These are phyloP conservation scores for Tylopilus intermedius DNA, from an alignment of 768 basidiomycete species.

Conservation along the genomic window DNA sequence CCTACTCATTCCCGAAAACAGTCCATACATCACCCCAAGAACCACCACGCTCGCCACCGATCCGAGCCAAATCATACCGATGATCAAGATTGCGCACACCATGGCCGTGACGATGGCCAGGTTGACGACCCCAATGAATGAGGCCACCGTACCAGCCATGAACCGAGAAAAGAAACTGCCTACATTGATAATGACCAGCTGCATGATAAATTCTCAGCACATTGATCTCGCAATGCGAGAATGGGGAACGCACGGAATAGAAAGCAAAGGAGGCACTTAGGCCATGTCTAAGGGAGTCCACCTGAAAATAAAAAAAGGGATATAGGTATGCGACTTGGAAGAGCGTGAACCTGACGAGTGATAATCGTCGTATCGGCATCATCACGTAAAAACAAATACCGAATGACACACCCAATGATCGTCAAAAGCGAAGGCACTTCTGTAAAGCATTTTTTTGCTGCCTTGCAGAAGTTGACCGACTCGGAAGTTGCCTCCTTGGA, in stretches of 20 bases:
- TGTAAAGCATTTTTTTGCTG: slow-evolving; percentile 19
- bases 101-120: slow-evolving; percentile 35
- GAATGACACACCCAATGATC: slow-evolving; percentile 15
- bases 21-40: slow-evolving; percentile 44
- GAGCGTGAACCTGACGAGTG: slow-evolving; percentile 15
- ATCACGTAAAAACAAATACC: not conserved
- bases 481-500: not conserved
- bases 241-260: slow-evolving; percentile 39
- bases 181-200: slow-evolving; percentile 53
- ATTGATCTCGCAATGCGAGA: not conserved
- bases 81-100: slow-evolving; percentile 36
- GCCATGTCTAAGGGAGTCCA: slow-evolving; percentile 48
- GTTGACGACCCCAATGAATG: slow-evolving; percentile 41
- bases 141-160: slow-evolving; percentile 36
- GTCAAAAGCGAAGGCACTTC: slow-evolving; percentile 24
- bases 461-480: slow-evolving; percentile 14
- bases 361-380: not conserved
- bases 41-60: slow-evolving; percentile 35
- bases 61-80: slow-evolving; percentile 41
- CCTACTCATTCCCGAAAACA: slow-evolving; percentile 45
- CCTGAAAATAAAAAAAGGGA: slow-evolving; percentile 56
- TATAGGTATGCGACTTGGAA: slow-evolving; percentile 42
- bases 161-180: slow-evolving; percentile 46
- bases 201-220: not conserved
- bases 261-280: slow-evolving; percentile 45